Base-by-base conservation (phyloP, 2,329 filamentous ascomycete genomes). In the Fusarium sp. region DNA sequence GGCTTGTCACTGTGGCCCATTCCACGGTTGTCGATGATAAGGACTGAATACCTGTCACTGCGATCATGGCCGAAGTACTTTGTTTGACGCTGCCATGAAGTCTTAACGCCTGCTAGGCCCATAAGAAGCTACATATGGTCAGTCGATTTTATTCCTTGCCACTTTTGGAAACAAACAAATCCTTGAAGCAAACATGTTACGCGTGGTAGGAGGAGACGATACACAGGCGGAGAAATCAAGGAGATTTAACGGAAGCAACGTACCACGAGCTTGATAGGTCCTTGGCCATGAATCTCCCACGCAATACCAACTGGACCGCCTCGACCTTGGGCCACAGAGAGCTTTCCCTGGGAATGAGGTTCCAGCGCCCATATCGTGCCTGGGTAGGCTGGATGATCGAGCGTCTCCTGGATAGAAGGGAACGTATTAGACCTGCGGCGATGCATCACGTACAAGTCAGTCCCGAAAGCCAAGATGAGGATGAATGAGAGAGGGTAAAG, bases 21-120 rank as follows among this genome's bases (percentile, higher is more conserved):
- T 67, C 94, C 94, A 72, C 94, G 89, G 81, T 97, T 97, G 82
- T 97, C 94, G 69, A 94, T 84, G 58, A 96, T 81, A 8, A 97
- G 86, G 57, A 90, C 90, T 0, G 91, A 91, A 81, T 94, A 97
- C 69, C 86, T 82, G 63, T 88, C 82, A 46, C 83, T 86, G 63
- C 88, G 84, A 51, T 88, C 84, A 80, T 97, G 94, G 52, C 92
- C 93, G 76, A 97, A 95, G 81, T 93, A 86, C 71, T 91, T 88
- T 11, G 91, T 96, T 77, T 97, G 94, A 54, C 92, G 89, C 82
- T 97, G 93, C 92, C 92, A 97, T 58, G 89, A 86, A 43, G 88
- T 85, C 75, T 87, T 85, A 62, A 84, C 85, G 58, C 90, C 90
- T 38, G 91, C 93, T 5, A 97, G 86, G 67, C 94, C 94, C 90